These are phyloP conservation scores for Nymphaea colorata DNA, from an alignment of 164 flowering plant species.

Conservation along the genomic window DNA sequence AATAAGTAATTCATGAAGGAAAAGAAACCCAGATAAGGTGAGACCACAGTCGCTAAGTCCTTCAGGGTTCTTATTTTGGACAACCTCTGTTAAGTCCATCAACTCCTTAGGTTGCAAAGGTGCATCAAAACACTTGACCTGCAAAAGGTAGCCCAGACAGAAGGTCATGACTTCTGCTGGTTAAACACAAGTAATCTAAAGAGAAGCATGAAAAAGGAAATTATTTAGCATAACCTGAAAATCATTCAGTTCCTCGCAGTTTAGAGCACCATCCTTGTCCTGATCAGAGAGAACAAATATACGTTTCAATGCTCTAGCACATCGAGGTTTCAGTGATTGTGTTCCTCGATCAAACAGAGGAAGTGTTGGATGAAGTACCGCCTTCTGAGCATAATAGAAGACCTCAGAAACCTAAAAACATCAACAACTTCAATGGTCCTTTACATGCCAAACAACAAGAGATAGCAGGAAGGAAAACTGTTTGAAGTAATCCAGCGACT, in stretches of 20 bases:
- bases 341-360: slow-evolving; percentile 67
- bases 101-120: slow-evolving; percentile 92
- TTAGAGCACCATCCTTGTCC: slow-evolving; percentile 60
- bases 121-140: slow-evolving; percentile 95
- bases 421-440: too few species aligned
- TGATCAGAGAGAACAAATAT: slow-evolving; percentile 68
- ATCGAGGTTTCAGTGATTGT: slow-evolving; percentile 48
- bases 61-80: slow-evolving; percentile 77
- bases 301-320: slow-evolving; percentile 58
- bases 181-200: background rate
- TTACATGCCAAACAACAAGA: too few species aligned
- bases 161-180: background rate
- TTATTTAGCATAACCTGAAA: slow-evolving; percentile 50
- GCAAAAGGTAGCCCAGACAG: slow-evolving; percentile 5
- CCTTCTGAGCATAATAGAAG: slow-evolving; percentile 96
- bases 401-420: slow-evolving; percentile 72
- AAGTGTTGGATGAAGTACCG: slow-evolving; percentile 65
- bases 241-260: slow-evolving; percentile 59
- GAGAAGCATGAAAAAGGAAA: too few species aligned
- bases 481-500: too few species aligned
- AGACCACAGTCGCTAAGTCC: slow-evolving; percentile 89
- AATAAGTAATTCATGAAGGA: slow-evolving; percentile 91
- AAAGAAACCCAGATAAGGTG: slow-evolving; percentile 84
- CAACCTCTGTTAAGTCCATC: slow-evolving; percentile 84
- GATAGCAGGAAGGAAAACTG: too few species aligned